Base-by-base conservation (phyloP, 352 stramenopile genomes). In the Phytophthora sojae region DNA sequence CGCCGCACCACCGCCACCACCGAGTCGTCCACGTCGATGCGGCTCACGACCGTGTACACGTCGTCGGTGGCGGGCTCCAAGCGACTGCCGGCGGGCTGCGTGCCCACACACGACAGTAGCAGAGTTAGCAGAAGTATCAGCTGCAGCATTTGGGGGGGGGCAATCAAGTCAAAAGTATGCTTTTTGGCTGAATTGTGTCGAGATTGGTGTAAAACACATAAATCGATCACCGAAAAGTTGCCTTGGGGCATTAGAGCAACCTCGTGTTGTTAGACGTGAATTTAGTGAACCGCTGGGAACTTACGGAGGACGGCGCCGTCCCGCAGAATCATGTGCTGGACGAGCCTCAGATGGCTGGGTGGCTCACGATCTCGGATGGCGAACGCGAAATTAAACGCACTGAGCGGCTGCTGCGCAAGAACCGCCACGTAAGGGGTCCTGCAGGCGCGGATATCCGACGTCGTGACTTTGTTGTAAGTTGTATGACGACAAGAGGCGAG, bases 1-100 rank as follows among this genome's bases (percentile, higher is more conserved):
- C 73, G 80, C 53, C 82, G 83, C 67, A 89, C 85, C 17, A 89
- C 79, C 14, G 78, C 82, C 26, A 93, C 81, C 32, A 84, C 78
- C 35, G 85, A 91, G 71, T 74, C 75, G 17, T 71, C 75, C 56
- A 85, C 82, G n/a, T 78, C 67, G 14, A 85, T 58, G 11, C 78
- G 68, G 30, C 55, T 69, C 29, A 80, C 37, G 7, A 83, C 3
- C 0, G 64, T 63, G 44, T 77, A 83, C 6, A 12, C 29, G 57
- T 75, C 73, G 37, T 73, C 57, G 1, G 60, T 64, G 14, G 55
- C 57, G 39, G 35, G 45, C 3, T 64, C 56, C n/a, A 64, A n/a
- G 5, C 35, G 60, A 19, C 35, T 39, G 14, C 35, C 52, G 2
- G 37, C 49, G 12, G 59, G 35, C 47, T 69, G 63, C 32, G 58